These are phyloP conservation scores for Penicillium canescens DNA, from an alignment of 495 filamentous ascomycete species.

Conservation along the genomic window DNA sequence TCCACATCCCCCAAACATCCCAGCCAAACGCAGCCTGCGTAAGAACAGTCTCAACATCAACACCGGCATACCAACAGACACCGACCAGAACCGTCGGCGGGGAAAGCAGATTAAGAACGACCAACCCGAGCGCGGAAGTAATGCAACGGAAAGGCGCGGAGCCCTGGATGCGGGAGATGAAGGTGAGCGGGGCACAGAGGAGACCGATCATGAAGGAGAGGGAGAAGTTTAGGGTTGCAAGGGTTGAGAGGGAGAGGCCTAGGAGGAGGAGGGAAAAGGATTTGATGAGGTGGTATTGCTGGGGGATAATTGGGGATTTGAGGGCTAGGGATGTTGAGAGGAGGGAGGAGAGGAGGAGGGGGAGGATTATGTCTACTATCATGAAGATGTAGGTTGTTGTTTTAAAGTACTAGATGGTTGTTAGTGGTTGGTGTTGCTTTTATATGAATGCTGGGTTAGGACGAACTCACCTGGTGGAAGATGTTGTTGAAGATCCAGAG, in stretches of 20 bases:
- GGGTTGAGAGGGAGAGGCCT: slow-evolving; percentile 85
- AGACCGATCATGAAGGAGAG: slow-evolving; percentile 86
- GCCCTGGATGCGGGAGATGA: slow-evolving; percentile 55
- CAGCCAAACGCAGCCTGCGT: slow-evolving; percentile 83
- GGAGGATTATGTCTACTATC: slow-evolving; percentile 57
- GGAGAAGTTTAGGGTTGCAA: slow-evolving; percentile 95
- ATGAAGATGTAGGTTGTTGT: slow-evolving; percentile 51
- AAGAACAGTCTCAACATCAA: slow-evolving; percentile 57
- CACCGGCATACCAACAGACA: slow-evolving; percentile 50
- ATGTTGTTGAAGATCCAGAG: slow-evolving; percentile 85
- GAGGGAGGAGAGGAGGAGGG: slow-evolving; percentile 54
- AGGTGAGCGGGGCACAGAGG: slow-evolving; percentile 71
- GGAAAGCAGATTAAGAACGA: slow-evolving; percentile 58
- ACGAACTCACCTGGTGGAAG: slow-evolving; percentile 57
- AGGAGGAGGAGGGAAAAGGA: slow-evolving; percentile 90
- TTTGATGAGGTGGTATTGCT: slow-evolving; percentile 77
- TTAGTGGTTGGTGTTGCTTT: slow-evolving; percentile 18
- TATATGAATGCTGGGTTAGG: not conserved
- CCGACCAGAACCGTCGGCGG: slow-evolving; percentile 64
- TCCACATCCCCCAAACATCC: slow-evolving; percentile 90
- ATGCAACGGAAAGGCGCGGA: slow-evolving; percentile 22
- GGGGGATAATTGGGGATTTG: slow-evolving; percentile 56
- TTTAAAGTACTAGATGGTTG: slow-evolving; percentile 50
- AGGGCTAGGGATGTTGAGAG: slow-evolving; percentile 52
- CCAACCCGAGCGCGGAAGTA: slow-evolving; percentile 25